A percentile compares a stretch with the other conserved stretches of the same genome.
Evolutionary conservation across 1,284 basidiomycete species (phyloP).

Genomic region (Golubevia pallescens): DNA sequence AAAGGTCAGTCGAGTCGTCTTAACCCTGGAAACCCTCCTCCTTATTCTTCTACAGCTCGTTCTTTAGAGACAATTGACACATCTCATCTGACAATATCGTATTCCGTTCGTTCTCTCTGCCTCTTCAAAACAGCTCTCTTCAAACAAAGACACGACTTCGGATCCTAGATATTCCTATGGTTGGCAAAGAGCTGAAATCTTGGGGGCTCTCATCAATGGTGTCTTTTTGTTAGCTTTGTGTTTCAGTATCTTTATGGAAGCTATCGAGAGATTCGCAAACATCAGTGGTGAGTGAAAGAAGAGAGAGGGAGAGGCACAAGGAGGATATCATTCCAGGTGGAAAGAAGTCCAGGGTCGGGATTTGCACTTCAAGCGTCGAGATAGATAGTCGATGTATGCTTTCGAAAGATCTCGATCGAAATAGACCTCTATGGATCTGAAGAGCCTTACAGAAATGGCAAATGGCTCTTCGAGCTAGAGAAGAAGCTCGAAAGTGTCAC

Average conservation of each 20-base stretch:
- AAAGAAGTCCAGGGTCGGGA: too few species aligned
- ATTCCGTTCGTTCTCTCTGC: too few species aligned
- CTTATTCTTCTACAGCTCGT: background rate
- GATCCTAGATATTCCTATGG: conserved; percentile 77
- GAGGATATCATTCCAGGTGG: too few species aligned
- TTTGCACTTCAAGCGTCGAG: too few species aligned
- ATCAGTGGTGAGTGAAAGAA: conserved; percentile 17
- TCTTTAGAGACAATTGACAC: too few species aligned
- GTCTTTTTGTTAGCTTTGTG: conserved; percentile 95
- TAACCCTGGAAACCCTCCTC: background rate
- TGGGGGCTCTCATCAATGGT: conserved; percentile 82
- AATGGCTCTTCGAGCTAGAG: too few species aligned
- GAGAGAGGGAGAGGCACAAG: too few species aligned
- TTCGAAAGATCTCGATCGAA: too few species aligned
- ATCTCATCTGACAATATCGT: background rate
- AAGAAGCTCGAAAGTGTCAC: too few species aligned
- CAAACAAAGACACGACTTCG: background rate
- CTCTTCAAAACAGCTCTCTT: background rate
- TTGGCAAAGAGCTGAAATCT: conserved; percentile 98
- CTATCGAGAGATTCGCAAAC: conserved; percentile 85
- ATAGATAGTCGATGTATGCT: too few species aligned
- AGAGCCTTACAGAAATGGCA: too few species aligned
- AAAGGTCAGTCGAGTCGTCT: conserved; percentile 70
- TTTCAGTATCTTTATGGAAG: conserved; percentile 93
- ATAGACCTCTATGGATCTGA: too few species aligned